A percentile compares a stretch with the other conserved stretches of the same genome.
Evolutionary conservation across 176 grass and related monocot species (phyloP).

Genomic region (Alopecurus myosuroides): DNA sequence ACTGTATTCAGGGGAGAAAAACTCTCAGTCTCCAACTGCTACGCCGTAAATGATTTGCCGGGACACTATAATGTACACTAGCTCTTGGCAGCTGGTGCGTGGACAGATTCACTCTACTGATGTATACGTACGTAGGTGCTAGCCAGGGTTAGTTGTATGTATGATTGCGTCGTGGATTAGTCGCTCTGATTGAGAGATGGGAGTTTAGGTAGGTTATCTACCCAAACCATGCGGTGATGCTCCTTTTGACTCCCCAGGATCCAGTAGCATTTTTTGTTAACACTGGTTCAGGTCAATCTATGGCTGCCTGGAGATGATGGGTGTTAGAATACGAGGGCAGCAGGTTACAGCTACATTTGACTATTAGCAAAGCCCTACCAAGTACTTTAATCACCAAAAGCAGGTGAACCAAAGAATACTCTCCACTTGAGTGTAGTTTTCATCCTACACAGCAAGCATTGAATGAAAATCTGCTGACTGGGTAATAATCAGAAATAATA

Average conservation of each 20-base stretch:
- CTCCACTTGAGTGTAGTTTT: not conserved
- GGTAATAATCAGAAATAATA: not conserved
- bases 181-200: not conserved
- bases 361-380: not conserved
- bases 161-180: slow-evolving; percentile 26
- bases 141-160: slow-evolving; percentile 6
- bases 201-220: not conserved
- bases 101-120: not conserved
- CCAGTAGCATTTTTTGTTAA: slow-evolving; percentile 5
- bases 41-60: slow-evolving; percentile 11
- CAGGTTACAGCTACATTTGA: not conserved
- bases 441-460: not conserved
- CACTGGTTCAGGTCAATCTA: not conserved
- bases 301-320: not conserved
- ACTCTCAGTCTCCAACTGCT: slow-evolving; percentile 11
- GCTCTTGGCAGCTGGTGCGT: not conserved
- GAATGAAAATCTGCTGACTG: not conserved
- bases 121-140: not conserved
- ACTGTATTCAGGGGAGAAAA: not conserved
- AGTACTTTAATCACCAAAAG: not conserved
- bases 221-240: not conserved
- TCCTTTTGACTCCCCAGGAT: slow-evolving; percentile 12
- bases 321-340: not conserved
- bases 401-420: not conserved
- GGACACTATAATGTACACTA: not conserved